Evolutionary conservation across 1,284 basidiomycete genomes (phyloP), one percentile per base, ranked within the genome.

Genomic region (Ustilago tritici): DNA sequence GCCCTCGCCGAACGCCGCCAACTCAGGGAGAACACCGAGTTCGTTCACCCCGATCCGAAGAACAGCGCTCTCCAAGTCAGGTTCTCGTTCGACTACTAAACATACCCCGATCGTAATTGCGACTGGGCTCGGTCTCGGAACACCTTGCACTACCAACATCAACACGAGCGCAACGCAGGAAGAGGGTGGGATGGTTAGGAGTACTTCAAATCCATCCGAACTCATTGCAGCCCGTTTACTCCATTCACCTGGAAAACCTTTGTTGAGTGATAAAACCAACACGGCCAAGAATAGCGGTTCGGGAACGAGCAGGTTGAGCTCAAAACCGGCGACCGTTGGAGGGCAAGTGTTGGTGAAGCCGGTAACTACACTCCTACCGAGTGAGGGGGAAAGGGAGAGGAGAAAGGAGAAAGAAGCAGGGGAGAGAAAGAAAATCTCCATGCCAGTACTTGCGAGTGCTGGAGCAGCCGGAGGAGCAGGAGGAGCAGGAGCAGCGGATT

Each of bases 151-250:
- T 14, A 17, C 54, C 46, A 32, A 52, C 34, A 14, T 34, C 31
- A 12, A 40, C 32, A 35, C 60, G n/a, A 40, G 23, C 23, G 23
- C 23, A 55, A n/a, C 8, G 8, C 50, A 12, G 17, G 5, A 47
- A 15, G 43, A 41, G n/a, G 62, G 36, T 0, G 70, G 63, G 8
- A 74, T 78, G 67, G 43, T 40, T 7, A 57, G 76, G 1, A 56
- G 43, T 58, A 70, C 75, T 6, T 73, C 70, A 2, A 77, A 77
- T 56, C 75, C 75, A 0, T 70, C 64, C 35, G 67, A 67, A 14
- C 56, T 78, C 4, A 74, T 78, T 61, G 65, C 62, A 0, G 57
- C 61, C 1, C 50, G 75, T 2, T 47, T 77, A 0, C 17, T 46
- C n/a, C 10, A 50, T 2, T 52, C 67, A 0, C 43, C 64, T 1